These are phyloP conservation scores for Suhomyces xylopsoci DNA, from an alignment of 805 yeast species.

Conservation along the genomic window DNA sequence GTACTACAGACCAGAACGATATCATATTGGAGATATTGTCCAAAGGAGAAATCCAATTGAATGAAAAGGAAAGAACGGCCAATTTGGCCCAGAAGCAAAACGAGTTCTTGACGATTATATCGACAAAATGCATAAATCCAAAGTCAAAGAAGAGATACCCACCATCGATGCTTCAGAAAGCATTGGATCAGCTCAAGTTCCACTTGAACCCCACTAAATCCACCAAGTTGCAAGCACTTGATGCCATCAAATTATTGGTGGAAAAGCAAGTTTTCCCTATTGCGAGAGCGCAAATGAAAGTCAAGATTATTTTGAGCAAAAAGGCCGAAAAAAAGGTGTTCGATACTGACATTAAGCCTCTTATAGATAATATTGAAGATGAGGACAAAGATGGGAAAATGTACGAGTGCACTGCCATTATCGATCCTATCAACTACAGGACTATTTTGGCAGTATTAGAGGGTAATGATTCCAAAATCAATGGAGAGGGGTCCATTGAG, in stretches of 20 bases:
- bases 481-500: slow-evolving; percentile 66
- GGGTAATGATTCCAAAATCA: slow-evolving; percentile 41
- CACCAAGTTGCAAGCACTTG: slow-evolving; percentile 86
- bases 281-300: slow-evolving; percentile 90
- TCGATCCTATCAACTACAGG: slow-evolving; percentile 84
- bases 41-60: slow-evolving; percentile 92
- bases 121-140: slow-evolving; percentile 91
- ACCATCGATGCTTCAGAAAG: slow-evolving; percentile 89
- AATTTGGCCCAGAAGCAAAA: slow-evolving; percentile 71
- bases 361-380: slow-evolving; percentile 39
- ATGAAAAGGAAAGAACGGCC: slow-evolving; percentile 86
- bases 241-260: slow-evolving; percentile 77
- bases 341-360: slow-evolving; percentile 30
- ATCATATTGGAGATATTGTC: slow-evolving; percentile 78
- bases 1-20: slow-evolving; percentile 67
- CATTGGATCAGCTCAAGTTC: slow-evolving; percentile 71
- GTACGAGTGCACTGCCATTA: slow-evolving; percentile 52
- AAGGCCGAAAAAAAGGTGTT: slow-evolving; percentile 47
- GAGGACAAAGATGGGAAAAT: slow-evolving; percentile 40
- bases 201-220: slow-evolving; percentile 70
- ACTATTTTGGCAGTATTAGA: slow-evolving; percentile 61
- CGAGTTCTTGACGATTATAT: slow-evolving; percentile 77
- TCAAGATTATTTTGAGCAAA: slow-evolving; percentile 57
- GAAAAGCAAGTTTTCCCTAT: slow-evolving; percentile 85
- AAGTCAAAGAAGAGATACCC: slow-evolving; percentile 87